A percentile compares a stretch with the other conserved stretches of the same genome.
phyloP scores from a whole-genome alignment of 2,329 filamentous ascomycete species.

The Elsinoe ampelina region DNA sequence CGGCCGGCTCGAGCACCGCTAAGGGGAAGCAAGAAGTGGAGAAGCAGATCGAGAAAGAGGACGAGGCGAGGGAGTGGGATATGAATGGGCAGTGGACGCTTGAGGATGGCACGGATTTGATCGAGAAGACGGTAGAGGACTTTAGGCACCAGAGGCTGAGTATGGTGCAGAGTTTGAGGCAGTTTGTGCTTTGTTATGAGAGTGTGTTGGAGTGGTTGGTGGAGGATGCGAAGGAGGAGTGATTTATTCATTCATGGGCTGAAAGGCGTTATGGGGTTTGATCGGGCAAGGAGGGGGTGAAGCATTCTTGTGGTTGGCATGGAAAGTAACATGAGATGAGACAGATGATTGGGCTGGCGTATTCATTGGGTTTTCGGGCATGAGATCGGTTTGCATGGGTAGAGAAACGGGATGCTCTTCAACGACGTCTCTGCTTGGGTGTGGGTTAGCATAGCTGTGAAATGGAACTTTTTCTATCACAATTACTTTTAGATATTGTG shows the following conservation, averaged over 20 bases:
- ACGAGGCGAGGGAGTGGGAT: constrained; percentile 20
- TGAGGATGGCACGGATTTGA: constrained; percentile 63
- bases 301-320: background rate
- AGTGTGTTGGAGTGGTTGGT: constrained; percentile 81
- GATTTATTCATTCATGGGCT: background rate
- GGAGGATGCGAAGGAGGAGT: constrained; percentile 27
- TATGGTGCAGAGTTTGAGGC: constrained; percentile 91
- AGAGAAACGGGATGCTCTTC: background rate
- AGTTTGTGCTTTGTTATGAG: constrained; percentile 96
- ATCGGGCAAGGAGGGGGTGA: background rate
- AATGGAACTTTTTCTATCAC: background rate
- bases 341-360: background rate
- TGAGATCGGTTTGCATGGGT: background rate
- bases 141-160: constrained; percentile 81
- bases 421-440: background rate
- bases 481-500: too few relatives aligned
- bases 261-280: too few relatives aligned
- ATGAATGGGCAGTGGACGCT: constrained; percentile 53
- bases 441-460: background rate
- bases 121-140: constrained; percentile 81
- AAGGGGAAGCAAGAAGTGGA: constrained; percentile 3
- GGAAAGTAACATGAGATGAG: background rate
- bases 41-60: constrained; percentile 17
- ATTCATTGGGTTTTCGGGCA: background rate
- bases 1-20: background rate